phyloP scores from a whole-genome alignment of 768 basidiomycete genomes.

The Fistulinella prunicolor region DNA sequence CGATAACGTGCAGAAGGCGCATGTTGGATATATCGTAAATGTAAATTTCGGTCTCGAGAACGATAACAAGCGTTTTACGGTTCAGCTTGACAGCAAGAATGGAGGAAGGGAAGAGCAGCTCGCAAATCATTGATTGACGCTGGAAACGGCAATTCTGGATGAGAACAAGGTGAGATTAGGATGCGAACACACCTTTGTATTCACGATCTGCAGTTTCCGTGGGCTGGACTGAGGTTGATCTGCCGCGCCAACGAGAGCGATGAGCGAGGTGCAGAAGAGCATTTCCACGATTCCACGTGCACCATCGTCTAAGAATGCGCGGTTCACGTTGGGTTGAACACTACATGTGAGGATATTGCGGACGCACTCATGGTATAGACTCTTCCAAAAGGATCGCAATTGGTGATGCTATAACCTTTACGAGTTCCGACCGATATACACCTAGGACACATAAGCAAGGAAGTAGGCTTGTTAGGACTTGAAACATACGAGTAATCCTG shows the following conservation, averaged over 20 bases:
- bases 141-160: conserved; percentile 27
- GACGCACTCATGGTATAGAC: conserved; percentile 92
- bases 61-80: conserved; percentile 92
- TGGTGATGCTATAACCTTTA: conserved; percentile 95
- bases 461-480: background rate
- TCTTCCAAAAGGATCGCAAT: conserved; percentile 96
- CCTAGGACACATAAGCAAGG: conserved; percentile 33
- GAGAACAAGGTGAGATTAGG: conserved; percentile 1
- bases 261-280: conserved; percentile 98
- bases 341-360: background rate
- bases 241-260: conserved; percentile 94
- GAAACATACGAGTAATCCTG: conserved; percentile 86
- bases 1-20: conserved; percentile 95
- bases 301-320: conserved; percentile 66
- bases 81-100: conserved; percentile 98
- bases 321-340: background rate
- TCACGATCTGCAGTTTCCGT: conserved; percentile 94
- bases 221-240: conserved; percentile 90
- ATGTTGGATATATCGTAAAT: conserved; percentile 99
- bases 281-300: conserved; percentile 97
- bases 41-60: conserved; percentile 97
- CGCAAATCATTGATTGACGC: conserved; percentile 99
- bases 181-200: conserved; percentile 79
- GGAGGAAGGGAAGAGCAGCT: conserved; percentile 93
- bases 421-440: conserved; percentile 94